Evolutionary conservation across 176 grass and related monocot genomes (phyloP).

Genomic region (Carex cristatella): DNA sequence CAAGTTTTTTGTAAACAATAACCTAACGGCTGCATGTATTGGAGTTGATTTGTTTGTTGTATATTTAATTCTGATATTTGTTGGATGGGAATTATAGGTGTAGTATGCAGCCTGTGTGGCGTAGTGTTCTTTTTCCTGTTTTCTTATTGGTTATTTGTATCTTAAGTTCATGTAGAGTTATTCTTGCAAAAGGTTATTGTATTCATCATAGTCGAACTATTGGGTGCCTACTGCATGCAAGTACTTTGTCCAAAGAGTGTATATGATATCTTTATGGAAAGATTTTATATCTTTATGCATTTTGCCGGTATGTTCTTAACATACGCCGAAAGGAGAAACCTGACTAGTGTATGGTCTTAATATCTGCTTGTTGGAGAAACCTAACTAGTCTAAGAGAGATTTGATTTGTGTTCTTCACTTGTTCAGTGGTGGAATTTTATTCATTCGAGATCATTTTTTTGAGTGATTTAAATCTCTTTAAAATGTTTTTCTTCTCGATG

Average conservation of each 20-base stretch:
- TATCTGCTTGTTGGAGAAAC: neutral
- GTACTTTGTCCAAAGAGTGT: neutral
- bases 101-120: neutral
- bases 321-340: too few species aligned
- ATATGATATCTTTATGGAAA: neutral
- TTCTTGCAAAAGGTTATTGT: neutral
- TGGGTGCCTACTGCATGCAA: neutral
- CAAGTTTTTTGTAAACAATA: constrained; percentile 28
- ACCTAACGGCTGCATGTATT: constrained; percentile 10
- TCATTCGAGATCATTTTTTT: neutral
- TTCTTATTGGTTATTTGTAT: neutral
- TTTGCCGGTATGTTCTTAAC: neutral
- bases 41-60: constrained; percentile 30
- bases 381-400: neutral
- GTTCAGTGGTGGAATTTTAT: neutral
- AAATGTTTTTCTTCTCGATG: neutral
- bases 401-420: neutral
- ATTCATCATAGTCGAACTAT: constrained; percentile 6
- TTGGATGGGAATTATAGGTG: constrained; percentile 11
- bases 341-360: neutral
- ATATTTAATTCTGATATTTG: constrained; percentile 25
- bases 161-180: neutral
- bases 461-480: neutral
- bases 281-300: neutral
- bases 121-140: neutral